These are phyloP conservation scores for Fraxinus angustifolia DNA, from an alignment of 305 asterid species.

Conservation along the genomic window DNA sequence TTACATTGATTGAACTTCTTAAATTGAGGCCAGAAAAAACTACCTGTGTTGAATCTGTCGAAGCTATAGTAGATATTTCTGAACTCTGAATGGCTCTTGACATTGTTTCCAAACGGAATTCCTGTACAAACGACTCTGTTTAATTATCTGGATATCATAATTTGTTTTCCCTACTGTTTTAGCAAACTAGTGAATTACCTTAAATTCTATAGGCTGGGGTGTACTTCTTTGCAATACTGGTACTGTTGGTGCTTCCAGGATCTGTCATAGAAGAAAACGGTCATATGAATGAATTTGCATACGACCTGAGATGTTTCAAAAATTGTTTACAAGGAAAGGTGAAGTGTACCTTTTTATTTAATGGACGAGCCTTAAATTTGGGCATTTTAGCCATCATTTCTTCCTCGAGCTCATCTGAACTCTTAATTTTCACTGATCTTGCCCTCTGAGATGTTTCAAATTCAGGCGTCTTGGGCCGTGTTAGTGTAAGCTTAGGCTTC, in stretches of 20 bases:
- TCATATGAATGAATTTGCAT: neutral
- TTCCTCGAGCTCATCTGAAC: slow-evolving; percentile 84
- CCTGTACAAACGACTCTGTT: slow-evolving; percentile 42
- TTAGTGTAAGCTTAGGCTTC: slow-evolving; percentile 69
- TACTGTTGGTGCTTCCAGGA: slow-evolving; percentile 58
- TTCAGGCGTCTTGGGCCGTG: slow-evolving; percentile 90
- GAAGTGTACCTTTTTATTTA: slow-evolving; percentile 65
- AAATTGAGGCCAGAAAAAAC: slow-evolving; percentile 5
- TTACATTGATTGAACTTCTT: neutral
- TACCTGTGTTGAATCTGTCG: slow-evolving; percentile 57
- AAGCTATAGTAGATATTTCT: slow-evolving; percentile 66
- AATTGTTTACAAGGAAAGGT: neutral
- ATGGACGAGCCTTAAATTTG: slow-evolving; percentile 82
- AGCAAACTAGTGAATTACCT: slow-evolving; percentile 39
- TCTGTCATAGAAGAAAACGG: slow-evolving; percentile 33
- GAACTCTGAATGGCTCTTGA: slow-evolving; percentile 66
- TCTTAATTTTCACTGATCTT: slow-evolving; percentile 62
- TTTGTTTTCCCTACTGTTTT: neutral
- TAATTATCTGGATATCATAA: slow-evolving; percentile 3
- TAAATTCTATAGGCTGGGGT: slow-evolving; percentile 74
- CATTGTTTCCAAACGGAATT: slow-evolving; percentile 86
- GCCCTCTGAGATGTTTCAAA: slow-evolving; percentile 81
- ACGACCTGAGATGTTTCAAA: neutral
- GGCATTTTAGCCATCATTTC: slow-evolving; percentile 93
- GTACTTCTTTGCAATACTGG: slow-evolving; percentile 63